phyloP scores from a whole-genome alignment of 164 flowering plant genomes.

The Tetrastigma voinierianum region DNA sequence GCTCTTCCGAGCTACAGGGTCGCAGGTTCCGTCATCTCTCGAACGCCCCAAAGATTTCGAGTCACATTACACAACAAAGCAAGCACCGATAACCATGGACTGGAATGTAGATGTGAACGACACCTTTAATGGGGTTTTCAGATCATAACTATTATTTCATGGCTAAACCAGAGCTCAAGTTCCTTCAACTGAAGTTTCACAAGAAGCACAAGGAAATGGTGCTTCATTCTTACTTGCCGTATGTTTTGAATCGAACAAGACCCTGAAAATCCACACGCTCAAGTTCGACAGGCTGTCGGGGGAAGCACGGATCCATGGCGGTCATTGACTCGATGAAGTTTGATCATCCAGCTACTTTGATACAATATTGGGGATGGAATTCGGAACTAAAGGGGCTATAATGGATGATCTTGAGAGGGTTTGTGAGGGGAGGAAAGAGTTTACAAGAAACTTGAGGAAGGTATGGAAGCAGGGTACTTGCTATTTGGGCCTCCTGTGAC shows the following conservation, averaged over 20 bases:
- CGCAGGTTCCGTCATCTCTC: constrained; percentile 21
- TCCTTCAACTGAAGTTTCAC: constrained; percentile 34
- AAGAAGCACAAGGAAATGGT: constrained; percentile 31
- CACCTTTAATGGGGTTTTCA: constrained; percentile 16
- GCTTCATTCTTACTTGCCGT: constrained; percentile 18
- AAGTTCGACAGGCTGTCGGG: too few species aligned
- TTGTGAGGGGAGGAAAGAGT: constrained; percentile 29
- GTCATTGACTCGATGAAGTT: constrained; percentile 26
- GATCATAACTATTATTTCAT: background rate
- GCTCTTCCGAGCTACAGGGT: constrained; percentile 34
- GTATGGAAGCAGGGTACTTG: constrained; percentile 48
- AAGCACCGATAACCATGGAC: constrained; percentile 18
- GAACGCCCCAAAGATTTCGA: constrained; percentile 12
- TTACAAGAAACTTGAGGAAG: constrained; percentile 41
- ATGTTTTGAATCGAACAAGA: constrained; percentile 24
- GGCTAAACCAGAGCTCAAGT: constrained; percentile 11
- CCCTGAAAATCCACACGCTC: constrained; percentile 31
- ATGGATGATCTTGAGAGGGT: constrained; percentile 35
- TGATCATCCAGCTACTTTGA: constrained; percentile 41
- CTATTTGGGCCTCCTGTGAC: constrained; percentile 46
- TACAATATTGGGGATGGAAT: constrained; percentile 43
- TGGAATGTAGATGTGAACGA: constrained; percentile 27
- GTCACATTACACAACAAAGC: constrained; percentile 24
- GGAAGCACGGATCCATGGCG: constrained; percentile 14
- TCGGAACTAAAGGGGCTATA: constrained; percentile 20